Evolutionary conservation across 2,329 filamentous ascomycete species (phyloP), one percentile per base, ranked within the genome.

Genomic region (Colletotrichum sp.): DNA sequence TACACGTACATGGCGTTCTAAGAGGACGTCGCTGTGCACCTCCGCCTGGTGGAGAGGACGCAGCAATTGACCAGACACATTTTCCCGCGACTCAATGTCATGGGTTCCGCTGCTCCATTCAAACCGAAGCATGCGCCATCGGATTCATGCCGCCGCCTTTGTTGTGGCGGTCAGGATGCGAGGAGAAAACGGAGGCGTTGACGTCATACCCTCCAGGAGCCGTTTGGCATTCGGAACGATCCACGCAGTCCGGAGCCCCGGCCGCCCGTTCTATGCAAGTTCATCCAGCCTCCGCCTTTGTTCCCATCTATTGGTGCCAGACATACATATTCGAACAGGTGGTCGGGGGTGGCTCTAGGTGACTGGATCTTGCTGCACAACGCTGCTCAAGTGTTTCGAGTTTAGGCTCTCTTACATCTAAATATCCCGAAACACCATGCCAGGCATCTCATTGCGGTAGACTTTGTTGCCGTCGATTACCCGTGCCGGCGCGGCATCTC

Each of bases 301-400:
- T 22, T 52, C 44, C 44, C 44, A 22, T 52, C 44, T 52, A 52
- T 52, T 52, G 44, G 55, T 30, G 55, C 27, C 55, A 27, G 55
- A 59, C 27, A n/a, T 32, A 61, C 28, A 61, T 19, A 15, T 8
- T 32, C n/a, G 34, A 57, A 25, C 30, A 30, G 22, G 57, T 19
- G 30, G n/a, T 25, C 67, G 25, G 34, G 67, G 52, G 27, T 44
- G 25, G n/a, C 22, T 69, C 48, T 44, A 22, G 27, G 52, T 15
- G 34, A 52, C 44, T 52, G 44, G 44, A 55, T 57, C 52, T 30
- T 34, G 25, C 60, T 30, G 59, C 59, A 28, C 36, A 30, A 48
- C 19, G n/a, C 48, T 74, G 39, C 57, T 72, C 60, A 34, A 48
- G 72, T 48, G 72, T 66, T 70, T 74, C 72, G 61, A 71, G 34